A percentile compares a stretch with the other conserved stretches of the same genome.
Conservation (phyloP, 2,329 filamentous ascomycete species). For the Aspergillus amoenus region DNA sequence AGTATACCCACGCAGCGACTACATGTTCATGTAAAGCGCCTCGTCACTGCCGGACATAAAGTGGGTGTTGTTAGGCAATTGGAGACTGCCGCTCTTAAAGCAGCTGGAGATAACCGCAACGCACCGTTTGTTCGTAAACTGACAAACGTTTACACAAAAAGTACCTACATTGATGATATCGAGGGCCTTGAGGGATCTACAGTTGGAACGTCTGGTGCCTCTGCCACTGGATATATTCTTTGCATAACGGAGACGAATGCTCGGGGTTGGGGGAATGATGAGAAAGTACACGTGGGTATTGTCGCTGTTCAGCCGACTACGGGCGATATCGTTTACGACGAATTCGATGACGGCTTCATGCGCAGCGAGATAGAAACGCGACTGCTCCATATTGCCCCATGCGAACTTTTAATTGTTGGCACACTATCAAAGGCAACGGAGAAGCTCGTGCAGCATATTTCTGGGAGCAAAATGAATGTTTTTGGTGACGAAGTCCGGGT, state of each 20-base stretch:
- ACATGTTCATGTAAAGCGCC: constrained; percentile 88
- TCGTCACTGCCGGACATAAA: constrained; percentile 90
- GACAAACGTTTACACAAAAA: constrained; percentile 96
- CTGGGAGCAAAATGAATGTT: constrained; percentile 83
- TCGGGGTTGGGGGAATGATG: constrained; percentile 80
- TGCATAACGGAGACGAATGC: constrained; percentile 84
- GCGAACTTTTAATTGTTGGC: constrained; percentile 91
- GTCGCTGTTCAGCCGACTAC: constrained; percentile 94
- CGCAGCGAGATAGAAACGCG: constrained; percentile 91
- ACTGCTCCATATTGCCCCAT: constrained; percentile 91
- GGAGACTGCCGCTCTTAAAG: constrained; percentile 93
- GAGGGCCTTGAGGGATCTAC: constrained; percentile 67
- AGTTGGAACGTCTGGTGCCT: constrained; percentile 54
- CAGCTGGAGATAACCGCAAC: constrained; percentile 90
- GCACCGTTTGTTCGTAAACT: constrained; percentile 88
- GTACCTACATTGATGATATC: constrained; percentile 92
- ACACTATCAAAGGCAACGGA: constrained; percentile 87
- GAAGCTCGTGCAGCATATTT: constrained; percentile 86
- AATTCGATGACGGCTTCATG: constrained; percentile 98
- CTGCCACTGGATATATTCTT: constrained; percentile 80
- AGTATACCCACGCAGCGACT: constrained; percentile 92
- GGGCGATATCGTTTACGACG: constrained; percentile 92
- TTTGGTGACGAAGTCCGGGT: constrained; percentile 89
- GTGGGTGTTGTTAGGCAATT: constrained; percentile 93
- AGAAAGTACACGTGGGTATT: constrained; percentile 88